Percentiles rank a stretch among this genome's conserved stretches.
These are phyloP conservation scores for Grosmannia huntii DNA, from an alignment of 2,329 filamentous ascomycete species.

Conservation along the genomic window DNA sequence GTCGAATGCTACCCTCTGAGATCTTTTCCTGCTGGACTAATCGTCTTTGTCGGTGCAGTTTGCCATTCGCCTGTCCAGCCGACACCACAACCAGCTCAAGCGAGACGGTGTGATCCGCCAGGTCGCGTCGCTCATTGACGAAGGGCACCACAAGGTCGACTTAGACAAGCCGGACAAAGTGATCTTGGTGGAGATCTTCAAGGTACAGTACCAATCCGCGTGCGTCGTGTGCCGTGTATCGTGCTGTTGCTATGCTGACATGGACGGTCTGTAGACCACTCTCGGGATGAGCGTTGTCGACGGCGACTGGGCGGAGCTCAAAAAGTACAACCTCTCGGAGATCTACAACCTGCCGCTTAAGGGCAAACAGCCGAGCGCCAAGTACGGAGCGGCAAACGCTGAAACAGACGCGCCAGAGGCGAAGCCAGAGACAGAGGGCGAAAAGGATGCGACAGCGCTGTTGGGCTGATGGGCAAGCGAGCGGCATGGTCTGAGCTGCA, in stretches of 20 bases:
- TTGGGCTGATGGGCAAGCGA: neutral
- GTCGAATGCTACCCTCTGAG: neutral
- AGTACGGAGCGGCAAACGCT: neutral
- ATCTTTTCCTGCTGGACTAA: neutral
- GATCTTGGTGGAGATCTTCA: constrained; percentile 68
- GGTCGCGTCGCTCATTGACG: constrained; percentile 51
- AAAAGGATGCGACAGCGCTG: neutral
- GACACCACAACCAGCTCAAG: constrained; percentile 58
- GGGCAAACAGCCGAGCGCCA: neutral
- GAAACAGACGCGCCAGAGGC: neutral
- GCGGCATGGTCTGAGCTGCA: neutral
- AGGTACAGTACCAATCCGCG: constrained; percentile 34
- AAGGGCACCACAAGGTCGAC: constrained; percentile 57
- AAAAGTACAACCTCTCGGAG: constrained; percentile 67
- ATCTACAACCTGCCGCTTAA: constrained; percentile 39
- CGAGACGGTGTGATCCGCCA: constrained; percentile 58
- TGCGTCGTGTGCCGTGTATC: neutral
- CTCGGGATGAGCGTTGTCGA: constrained; percentile 65
- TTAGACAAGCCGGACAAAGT: constrained; percentile 67
- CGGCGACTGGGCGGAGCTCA: constrained; percentile 59
- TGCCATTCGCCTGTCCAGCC: constrained; percentile 68
- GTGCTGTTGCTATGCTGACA: constrained; percentile 1
- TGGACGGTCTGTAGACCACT: constrained; percentile 36
- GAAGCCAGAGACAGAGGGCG: neutral
- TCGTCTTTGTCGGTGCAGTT: constrained; percentile 40